These are phyloP conservation scores for Rugonectria rugulosa DNA, from an alignment of 2,329 filamentous ascomycete genomes.

Conservation along the genomic window DNA sequence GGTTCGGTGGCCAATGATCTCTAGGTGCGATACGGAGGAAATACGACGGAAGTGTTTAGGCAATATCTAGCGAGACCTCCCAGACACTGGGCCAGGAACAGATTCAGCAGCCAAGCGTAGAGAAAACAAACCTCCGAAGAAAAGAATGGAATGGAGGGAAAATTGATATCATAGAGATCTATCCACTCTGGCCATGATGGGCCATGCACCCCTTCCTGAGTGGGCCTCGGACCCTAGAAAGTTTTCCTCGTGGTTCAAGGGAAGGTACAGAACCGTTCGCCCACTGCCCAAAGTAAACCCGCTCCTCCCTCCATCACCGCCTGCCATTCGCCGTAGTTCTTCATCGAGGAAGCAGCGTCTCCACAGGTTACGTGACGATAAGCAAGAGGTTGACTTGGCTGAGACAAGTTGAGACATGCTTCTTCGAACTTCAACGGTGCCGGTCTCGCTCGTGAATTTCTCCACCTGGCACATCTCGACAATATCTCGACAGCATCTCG, in stretches of 20 bases:
- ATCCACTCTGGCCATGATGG: constrained; percentile 6
- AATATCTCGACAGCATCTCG: background rate
- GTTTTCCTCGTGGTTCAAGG: constrained; percentile 7
- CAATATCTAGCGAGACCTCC: background rate
- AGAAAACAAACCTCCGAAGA: too few species aligned
- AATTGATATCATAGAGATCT: constrained; percentile 12
- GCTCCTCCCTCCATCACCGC: constrained; percentile 7
- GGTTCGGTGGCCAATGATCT: constrained; percentile 15
- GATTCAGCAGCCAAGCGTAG: too few species aligned
- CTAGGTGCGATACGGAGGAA: constrained; percentile 11
- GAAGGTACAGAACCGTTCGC: constrained; percentile 17
- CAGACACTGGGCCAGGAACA: too few species aligned
- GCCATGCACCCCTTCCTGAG: constrained; percentile 10
- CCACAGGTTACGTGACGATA: constrained; percentile 13
- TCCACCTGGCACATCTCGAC: constrained; percentile 4
- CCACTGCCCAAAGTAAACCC: constrained; percentile 7
- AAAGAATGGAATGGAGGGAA: background rate
- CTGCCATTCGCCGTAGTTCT: constrained; percentile 5
- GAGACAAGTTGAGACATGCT: constrained; percentile 15
- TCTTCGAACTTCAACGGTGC: constrained; percentile 14
- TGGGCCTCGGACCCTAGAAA: constrained; percentile 16
- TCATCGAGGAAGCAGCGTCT: background rate
- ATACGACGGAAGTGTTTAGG: constrained; percentile 2
- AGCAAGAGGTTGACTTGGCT: constrained; percentile 3
- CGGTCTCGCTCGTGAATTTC: constrained; percentile 14